Evolutionary conservation across 2,329 filamentous ascomycete genomes (phyloP), one percentile per base, ranked within the genome.

Genomic region (Cladophialophora bantiana): DNA sequence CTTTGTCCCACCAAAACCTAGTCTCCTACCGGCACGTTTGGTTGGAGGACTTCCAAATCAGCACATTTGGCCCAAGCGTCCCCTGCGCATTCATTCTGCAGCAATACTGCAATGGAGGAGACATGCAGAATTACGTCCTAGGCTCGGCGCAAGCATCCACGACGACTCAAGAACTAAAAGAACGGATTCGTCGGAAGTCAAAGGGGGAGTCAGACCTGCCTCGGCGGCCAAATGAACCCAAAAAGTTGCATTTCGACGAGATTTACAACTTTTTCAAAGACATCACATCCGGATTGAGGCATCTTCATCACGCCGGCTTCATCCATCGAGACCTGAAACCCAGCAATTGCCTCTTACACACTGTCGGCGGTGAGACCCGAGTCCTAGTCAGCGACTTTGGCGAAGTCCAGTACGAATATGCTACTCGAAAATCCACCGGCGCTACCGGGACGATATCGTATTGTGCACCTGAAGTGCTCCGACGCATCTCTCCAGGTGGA

Each of bases 311-410:
- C 2, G 92, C 94, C 72, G 94, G 93, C 71, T 99, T 97, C 77
- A 96, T 99, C 34, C 95, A 99, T 75, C 89, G 95, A 64, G 95
- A 99, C 77, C 83, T 99, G 32, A 99, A 99, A 77, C 95, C 95
- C 1, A 95, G 91, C 77, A 99, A 99, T 74, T 99, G 96, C 74
- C 84, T 99, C 2, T 81, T 99, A 0, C 94, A 98, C 75, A 86
- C 86, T 36, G 90, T 89, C 67, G 90, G 89, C 31, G 85, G 85
- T 56, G 89, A 88, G 48, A 82, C 93, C 10, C 87, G 86, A 60
- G 96, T 96, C 55, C 83, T 99, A 15, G 96, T 99, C 64, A 98
- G 94, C 77, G 95, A 99, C 77, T 99, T 99, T 80, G 95, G 96
- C 48, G 95, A 99, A 78, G 94, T 98, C 0, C 96, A 99, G 76